A percentile compares a stretch with the other conserved stretches of the same genome.
phyloP scores from a whole-genome alignment of 2,329 filamentous ascomycete genomes.

The Fusarium abutilonis region DNA sequence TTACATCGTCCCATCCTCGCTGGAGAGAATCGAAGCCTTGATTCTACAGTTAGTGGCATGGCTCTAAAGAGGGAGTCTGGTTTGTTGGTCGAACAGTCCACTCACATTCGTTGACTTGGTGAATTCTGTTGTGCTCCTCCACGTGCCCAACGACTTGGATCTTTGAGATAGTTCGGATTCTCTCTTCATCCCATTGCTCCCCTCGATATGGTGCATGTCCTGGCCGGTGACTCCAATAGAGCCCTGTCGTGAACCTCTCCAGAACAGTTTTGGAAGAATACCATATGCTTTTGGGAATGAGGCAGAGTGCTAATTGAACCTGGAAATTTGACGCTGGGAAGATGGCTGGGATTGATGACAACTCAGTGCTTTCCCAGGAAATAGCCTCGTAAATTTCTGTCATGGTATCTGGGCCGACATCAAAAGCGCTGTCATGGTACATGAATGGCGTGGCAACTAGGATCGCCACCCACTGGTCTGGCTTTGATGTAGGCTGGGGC shows the following conservation, averaged over 20 bases:
- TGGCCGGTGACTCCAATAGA: constrained; percentile 16
- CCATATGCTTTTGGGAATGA: constrained; percentile 17
- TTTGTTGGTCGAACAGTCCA: background rate
- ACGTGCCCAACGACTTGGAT: constrained; percentile 13
- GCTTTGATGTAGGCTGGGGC: background rate
- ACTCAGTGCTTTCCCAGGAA: background rate
- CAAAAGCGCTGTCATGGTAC: background rate
- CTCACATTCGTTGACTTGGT: constrained; percentile 1
- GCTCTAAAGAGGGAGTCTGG: rapidly evolving
- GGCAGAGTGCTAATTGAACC: constrained; percentile 8
- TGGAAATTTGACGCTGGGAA: background rate
- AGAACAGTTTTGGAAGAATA: constrained; percentile 8
- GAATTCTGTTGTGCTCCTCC: background rate
- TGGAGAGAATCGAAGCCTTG: constrained; percentile 7
- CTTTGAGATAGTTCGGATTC: constrained; percentile 5
- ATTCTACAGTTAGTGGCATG: background rate
- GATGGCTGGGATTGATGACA: constrained; percentile 1
- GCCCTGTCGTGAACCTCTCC: constrained; percentile 9
- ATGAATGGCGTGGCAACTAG: constrained; percentile 5
- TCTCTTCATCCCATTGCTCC: constrained; percentile 1
- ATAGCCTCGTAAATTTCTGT: background rate
- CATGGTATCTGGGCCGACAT: background rate
- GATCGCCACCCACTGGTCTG: constrained; percentile 7
- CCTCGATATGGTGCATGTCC: background rate
- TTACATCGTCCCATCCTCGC: constrained; percentile 10